phyloP scores from a whole-genome alignment of 495 filamentous ascomycete species.

The Lophiotrema nucula region DNA sequence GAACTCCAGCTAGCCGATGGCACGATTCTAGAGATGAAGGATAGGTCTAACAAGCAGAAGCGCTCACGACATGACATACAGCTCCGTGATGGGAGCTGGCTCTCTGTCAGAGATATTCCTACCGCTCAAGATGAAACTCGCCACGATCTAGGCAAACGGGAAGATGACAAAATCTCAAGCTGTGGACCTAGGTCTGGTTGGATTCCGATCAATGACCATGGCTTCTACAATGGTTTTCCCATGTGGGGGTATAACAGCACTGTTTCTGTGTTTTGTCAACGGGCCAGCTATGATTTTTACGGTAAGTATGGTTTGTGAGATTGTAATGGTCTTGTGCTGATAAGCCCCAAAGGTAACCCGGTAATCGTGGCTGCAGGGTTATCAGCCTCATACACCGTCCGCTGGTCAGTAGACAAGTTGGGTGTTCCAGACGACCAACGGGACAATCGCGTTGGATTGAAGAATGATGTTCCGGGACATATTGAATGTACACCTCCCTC shows the following conservation, averaged over 20 bases:
- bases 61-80: neutral
- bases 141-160: neutral
- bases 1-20: neutral
- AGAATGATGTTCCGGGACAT: neutral
- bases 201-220: neutral
- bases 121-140: neutral
- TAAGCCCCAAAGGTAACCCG: neutral
- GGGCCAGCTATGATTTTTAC: neutral
- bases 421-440: neutral
- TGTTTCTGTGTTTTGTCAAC: neutral
- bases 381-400: neutral
- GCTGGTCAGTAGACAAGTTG: neutral
- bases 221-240: neutral
- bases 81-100: neutral
- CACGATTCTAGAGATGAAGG: neutral
- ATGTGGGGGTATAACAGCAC: neutral
- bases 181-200: neutral
- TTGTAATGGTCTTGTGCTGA: neutral
- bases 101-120: neutral
- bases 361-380: neutral
- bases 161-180: neutral
- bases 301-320: neutral
- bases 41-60: neutral
- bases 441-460: neutral
- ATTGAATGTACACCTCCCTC: neutral